phyloP scores from a whole-genome alignment of 345 rosid species.

The Cardamine occulta region DNA sequence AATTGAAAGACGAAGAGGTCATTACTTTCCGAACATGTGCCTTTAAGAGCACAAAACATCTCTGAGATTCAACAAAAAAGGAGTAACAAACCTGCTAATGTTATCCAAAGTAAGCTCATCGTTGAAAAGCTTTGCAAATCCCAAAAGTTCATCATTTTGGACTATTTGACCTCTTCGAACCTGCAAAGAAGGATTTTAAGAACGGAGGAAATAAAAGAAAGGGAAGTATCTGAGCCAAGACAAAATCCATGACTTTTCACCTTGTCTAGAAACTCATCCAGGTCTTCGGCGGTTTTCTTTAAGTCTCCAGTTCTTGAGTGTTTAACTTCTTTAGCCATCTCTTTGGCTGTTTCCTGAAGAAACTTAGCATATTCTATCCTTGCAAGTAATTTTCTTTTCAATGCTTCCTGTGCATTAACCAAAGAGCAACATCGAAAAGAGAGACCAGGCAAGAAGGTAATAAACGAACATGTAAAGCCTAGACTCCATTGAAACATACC shows the following conservation, averaged over 20 bases:
- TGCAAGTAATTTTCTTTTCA: slow-evolving; percentile 67
- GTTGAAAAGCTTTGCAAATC: slow-evolving; percentile 77
- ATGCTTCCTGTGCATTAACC: slow-evolving; percentile 58
- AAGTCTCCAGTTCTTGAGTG: slow-evolving; percentile 76
- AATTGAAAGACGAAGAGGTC: slow-evolving; percentile 18
- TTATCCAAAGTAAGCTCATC: slow-evolving; percentile 80
- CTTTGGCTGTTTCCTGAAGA: slow-evolving; percentile 84
- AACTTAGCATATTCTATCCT: slow-evolving; percentile 81
- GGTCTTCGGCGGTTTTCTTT: slow-evolving; percentile 70
- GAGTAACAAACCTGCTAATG: slow-evolving; percentile 61
- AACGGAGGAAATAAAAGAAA: slow-evolving; percentile 5
- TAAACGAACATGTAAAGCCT: neutral
- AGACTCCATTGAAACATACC: slow-evolving; percentile 43
- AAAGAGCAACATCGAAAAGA: slow-evolving; percentile 26
- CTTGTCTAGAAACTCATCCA: slow-evolving; percentile 66
- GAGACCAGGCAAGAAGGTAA: slow-evolving; percentile 31
- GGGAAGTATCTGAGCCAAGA: slow-evolving; percentile 11
- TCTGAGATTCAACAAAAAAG: slow-evolving; percentile 4
- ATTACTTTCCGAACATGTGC: slow-evolving; percentile 11
- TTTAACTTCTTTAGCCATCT: slow-evolving; percentile 93
- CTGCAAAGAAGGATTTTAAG: slow-evolving; percentile 41
- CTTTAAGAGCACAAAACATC: slow-evolving; percentile 16
- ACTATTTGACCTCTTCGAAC: slow-evolving; percentile 68
- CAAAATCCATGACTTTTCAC: slow-evolving; percentile 40
- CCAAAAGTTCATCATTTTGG: slow-evolving; percentile 68